These are phyloP conservation scores for Circinella minor DNA, from an alignment of 371 early-diverging fungal species.

Conservation along the genomic window DNA sequence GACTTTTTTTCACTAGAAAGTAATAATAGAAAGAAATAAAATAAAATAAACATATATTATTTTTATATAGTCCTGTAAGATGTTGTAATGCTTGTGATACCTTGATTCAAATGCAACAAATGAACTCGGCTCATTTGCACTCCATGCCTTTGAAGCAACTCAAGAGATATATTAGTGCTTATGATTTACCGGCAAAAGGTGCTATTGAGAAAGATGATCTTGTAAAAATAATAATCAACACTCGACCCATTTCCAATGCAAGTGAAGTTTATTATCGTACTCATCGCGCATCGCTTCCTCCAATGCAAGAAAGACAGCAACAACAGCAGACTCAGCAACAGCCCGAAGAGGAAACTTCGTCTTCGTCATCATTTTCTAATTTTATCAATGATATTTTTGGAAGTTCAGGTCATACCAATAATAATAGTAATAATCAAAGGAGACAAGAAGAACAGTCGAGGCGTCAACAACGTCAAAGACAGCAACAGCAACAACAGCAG, in stretches of 20 bases:
- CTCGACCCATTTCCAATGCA: conserved; percentile 49
- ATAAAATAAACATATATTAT: not conserved
- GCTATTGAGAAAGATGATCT: conserved; percentile 53
- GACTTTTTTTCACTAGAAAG: too few relatives aligned
- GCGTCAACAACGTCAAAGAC: conserved; percentile 17
- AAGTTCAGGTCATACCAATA: not conserved
- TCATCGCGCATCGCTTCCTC: conserved; percentile 8
- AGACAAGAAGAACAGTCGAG: not conserved
- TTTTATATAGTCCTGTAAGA: conserved; percentile 37
- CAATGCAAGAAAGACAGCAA: not conserved
- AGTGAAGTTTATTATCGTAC: conserved; percentile 45
- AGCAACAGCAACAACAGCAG: conserved; percentile 8
- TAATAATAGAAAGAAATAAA: not conserved
- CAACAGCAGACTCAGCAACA: not conserved
- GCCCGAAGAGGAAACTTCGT: not conserved
- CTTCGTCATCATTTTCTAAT: conserved; percentile 7
- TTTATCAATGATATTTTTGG: conserved; percentile 19
- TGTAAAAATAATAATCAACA: conserved; percentile 45
- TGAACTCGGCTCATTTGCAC: conserved; percentile 36
- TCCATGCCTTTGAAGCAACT: conserved; percentile 35
- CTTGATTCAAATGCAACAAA: conserved; percentile 46
- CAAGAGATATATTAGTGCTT: conserved; percentile 45
- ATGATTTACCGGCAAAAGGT: conserved; percentile 38
- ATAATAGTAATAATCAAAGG: not conserved
- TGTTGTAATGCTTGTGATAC: conserved; percentile 49